Evolutionary conservation across 192 early-diverging fungal species (phyloP).

Genomic region (Glomus cerebriforme): DNA sequence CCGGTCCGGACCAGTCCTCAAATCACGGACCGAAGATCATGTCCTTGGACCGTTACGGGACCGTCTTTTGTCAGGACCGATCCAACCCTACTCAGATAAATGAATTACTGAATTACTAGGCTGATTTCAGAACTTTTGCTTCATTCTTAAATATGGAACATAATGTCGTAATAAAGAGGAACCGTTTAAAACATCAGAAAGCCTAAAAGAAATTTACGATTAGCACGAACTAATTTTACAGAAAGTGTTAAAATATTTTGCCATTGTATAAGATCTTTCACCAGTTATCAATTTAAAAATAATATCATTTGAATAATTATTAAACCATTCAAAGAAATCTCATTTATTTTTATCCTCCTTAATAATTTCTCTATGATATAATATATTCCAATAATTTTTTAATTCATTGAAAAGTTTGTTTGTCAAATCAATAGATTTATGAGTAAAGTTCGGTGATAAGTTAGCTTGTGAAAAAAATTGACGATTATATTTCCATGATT

Average conservation of each 20-base stretch:
- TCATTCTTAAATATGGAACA: no score
- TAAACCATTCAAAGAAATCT: not conserved
- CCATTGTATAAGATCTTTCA: not conserved
- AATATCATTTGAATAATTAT: not conserved
- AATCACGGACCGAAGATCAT: no score
- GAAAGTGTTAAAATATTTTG: slow-evolving; percentile 9
- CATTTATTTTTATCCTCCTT: not conserved
- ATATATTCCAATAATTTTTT: not conserved
- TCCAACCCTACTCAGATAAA: no score
- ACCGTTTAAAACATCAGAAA: no score
- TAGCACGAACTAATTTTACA: not conserved
- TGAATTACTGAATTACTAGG: no score
- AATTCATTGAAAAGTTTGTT: not conserved
- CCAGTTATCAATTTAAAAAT: not conserved
- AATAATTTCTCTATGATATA: not conserved
- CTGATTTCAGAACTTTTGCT: no score
- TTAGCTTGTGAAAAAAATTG: slow-evolving; percentile 11
- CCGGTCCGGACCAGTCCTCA: no score
- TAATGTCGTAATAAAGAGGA: no score
- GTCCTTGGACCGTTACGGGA: no score
- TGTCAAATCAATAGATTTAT: not conserved
- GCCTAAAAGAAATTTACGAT: not conserved
- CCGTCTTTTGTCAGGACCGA: no score
- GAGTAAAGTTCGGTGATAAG: not conserved
- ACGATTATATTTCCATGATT: slow-evolving; percentile 10